Conservation (phyloP, 345 rosid species). For the Rhodamnia argentea region DNA sequence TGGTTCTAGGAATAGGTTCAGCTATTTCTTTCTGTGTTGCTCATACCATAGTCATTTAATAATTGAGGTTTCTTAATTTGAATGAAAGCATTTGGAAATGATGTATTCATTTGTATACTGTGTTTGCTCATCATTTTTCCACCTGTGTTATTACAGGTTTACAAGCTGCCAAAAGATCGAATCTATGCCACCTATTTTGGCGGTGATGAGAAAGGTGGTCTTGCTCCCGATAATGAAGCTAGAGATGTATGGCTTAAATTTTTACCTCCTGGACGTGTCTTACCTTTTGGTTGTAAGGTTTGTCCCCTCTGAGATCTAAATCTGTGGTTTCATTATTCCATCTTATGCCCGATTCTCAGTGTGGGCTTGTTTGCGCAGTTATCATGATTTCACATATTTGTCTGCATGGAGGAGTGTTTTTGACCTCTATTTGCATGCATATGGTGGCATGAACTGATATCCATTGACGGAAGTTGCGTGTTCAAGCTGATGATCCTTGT, state of each 20-base stretch:
- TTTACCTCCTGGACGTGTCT: conserved; percentile 68
- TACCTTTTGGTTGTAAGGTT: conserved; percentile 95
- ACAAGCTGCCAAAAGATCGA: conserved; percentile 61
- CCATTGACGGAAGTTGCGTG: neutral
- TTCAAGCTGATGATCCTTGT: neutral
- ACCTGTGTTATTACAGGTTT: conserved; percentile 36
- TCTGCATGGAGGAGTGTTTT: neutral
- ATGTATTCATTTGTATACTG: neutral
- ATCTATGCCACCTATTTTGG: conserved; percentile 94
- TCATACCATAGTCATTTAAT: neutral
- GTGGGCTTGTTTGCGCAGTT: neutral
- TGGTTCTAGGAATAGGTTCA: neutral
- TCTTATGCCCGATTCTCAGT: neutral
- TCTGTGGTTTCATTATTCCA: neutral
- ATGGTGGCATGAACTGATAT: neutral
- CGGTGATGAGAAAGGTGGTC: conserved; percentile 89
- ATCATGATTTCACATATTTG: neutral
- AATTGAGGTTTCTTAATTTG: neutral
- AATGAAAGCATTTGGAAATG: neutral
- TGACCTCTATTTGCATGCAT: neutral
- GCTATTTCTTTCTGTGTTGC: neutral
- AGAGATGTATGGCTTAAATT: conserved; percentile 71
- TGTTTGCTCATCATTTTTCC: neutral
- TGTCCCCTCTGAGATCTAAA: neutral
- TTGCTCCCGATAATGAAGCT: conserved; percentile 85